Conservation (phyloP, 371 early-diverging fungal genomes). For the Lichtheimia hyalospora region DNA sequence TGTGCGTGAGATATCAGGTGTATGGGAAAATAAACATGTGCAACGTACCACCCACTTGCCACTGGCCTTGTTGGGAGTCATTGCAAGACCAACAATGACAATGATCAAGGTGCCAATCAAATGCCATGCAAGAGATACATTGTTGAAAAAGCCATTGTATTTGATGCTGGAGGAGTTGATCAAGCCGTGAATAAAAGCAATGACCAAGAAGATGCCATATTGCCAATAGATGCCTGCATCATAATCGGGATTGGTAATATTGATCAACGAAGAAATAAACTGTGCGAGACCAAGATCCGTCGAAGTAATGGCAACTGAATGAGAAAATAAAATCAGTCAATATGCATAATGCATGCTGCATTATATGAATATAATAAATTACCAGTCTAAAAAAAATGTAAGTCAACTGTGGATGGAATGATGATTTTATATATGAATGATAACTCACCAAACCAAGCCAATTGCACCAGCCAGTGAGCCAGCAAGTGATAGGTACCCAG, state of each 20-base stretch:
- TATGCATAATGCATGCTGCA: background rate
- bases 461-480: constrained; percentile 60
- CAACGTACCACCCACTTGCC: constrained; percentile 26
- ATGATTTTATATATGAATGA: too few relatives aligned
- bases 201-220: constrained; percentile 41
- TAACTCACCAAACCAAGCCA: constrained; percentile 54
- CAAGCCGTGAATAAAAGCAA: constrained; percentile 43
- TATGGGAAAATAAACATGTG: background rate
- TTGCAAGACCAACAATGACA: constrained; percentile 24
- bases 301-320: constrained; percentile 48
- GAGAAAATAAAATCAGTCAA: background rate
- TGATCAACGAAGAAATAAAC: constrained; percentile 47
- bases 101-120: constrained; percentile 36
- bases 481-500: constrained; percentile 58
- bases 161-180: constrained; percentile 48
- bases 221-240: constrained; percentile 25
- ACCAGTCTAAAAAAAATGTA: too few relatives aligned
- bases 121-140: constrained; percentile 48
- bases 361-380: background rate
- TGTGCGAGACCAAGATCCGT: constrained; percentile 56
- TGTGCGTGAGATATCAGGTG: background rate
- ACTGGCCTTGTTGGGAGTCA: constrained; percentile 42
- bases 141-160: constrained; percentile 41
- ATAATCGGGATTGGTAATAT: constrained; percentile 46
- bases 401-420: too few relatives aligned